Conservation (phyloP, 1,284 basidiomycete species). For the Leccinum griseonigrum region DNA sequence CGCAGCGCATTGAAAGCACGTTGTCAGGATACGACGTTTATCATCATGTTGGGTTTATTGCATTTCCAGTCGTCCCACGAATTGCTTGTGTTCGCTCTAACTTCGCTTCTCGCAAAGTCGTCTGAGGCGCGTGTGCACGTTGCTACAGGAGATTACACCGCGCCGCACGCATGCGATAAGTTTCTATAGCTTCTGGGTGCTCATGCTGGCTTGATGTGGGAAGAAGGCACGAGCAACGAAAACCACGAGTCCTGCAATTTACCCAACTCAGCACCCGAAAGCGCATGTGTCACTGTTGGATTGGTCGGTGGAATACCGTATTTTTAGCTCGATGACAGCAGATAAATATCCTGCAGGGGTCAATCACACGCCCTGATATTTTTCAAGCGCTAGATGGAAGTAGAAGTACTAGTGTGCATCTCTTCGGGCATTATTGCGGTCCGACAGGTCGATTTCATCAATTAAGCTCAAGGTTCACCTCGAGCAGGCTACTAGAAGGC, state of each 20-base stretch:
- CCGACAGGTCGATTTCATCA: neutral
- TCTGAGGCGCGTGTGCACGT: slow-evolving; percentile 50
- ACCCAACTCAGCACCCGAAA: slow-evolving; percentile 51
- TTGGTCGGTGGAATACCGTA: slow-evolving; percentile 44
- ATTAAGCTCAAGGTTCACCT: slow-evolving; percentile 3
- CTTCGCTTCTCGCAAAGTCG: slow-evolving; percentile 44
- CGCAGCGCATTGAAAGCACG: slow-evolving; percentile 14
- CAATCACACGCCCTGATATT: slow-evolving; percentile 2
- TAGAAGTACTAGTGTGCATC: neutral
- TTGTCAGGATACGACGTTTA: slow-evolving; percentile 48
- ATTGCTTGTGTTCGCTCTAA: slow-evolving; percentile 51
- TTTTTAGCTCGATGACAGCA: slow-evolving; percentile 1
- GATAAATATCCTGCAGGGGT: neutral
- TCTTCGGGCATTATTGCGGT: neutral
- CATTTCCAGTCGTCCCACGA: slow-evolving; percentile 64
- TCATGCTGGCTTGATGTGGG: slow-evolving; percentile 44
- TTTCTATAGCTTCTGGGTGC: slow-evolving; percentile 46
- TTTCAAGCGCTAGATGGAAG: slow-evolving; percentile 3
- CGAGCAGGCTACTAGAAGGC: neutral
- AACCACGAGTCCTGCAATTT: slow-evolving; percentile 12
- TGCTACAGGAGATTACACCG: slow-evolving; percentile 64
- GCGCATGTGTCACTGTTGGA: slow-evolving; percentile 56
- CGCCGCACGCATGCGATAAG: slow-evolving; percentile 47
- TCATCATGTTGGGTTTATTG: slow-evolving; percentile 68
- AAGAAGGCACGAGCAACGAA: slow-evolving; percentile 34